Evolutionary conservation across 2,329 filamentous ascomycete species (phyloP).

Genomic region (Iodosphaeria phyllophila): DNA sequence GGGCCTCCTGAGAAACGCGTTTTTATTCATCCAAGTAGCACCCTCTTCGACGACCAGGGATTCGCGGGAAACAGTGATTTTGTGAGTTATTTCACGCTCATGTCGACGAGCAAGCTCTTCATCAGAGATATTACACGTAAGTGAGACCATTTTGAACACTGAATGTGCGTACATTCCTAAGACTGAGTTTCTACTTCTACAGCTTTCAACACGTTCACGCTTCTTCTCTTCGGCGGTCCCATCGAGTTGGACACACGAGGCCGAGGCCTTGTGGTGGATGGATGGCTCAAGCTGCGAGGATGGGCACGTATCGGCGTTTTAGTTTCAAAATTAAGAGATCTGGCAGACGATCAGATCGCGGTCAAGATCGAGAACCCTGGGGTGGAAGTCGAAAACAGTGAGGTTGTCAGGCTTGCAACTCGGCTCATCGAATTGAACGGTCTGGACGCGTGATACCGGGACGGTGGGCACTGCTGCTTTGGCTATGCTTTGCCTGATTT

Average conservation of each 20-base stretch:
- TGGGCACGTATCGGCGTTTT: constrained; percentile 93
- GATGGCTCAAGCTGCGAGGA: constrained; percentile 67
- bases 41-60: constrained; percentile 63
- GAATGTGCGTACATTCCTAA: background rate
- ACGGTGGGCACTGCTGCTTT: no score
- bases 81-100: constrained; percentile 80
- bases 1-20: constrained; percentile 74
- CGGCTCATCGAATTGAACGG: constrained; percentile 81
- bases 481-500: no score
- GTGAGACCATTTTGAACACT: constrained; percentile 13
- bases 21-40: constrained; percentile 82
- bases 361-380: constrained; percentile 62
- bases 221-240: constrained; percentile 73
- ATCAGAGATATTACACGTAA: constrained; percentile 75
- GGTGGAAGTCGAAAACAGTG: constrained; percentile 34
- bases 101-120: constrained; percentile 83
- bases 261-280: constrained; percentile 74
- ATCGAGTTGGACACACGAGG: constrained; percentile 78
- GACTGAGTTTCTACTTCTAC: constrained; percentile 1
- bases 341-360: constrained; percentile 74
- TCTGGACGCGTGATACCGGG: constrained; percentile 39
- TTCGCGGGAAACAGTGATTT: constrained; percentile 63
- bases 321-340: constrained; percentile 60
- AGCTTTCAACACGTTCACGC: constrained; percentile 77
- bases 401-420: constrained; percentile 60